Percentiles rank a stretch among this genome's conserved stretches.
Conservation (phyloP, 2,329 filamentous ascomycete genomes). For the Penicillium sclerotiorum region DNA sequence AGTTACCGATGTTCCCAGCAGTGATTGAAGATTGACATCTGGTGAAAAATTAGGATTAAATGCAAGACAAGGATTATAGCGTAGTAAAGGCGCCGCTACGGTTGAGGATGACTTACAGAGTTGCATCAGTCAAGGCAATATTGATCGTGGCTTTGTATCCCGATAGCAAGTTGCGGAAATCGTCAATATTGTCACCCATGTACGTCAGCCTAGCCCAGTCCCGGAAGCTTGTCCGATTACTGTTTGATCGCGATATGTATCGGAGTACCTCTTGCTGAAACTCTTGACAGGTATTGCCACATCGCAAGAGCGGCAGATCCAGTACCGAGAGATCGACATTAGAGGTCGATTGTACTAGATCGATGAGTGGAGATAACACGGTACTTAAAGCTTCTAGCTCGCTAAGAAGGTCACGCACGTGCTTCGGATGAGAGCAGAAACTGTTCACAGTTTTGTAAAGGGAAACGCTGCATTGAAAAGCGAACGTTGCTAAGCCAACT, state of each 20-base stretch:
- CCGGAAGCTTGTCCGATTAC: conserved; percentile 44
- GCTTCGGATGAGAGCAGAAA: conserved; percentile 41
- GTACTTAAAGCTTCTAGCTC: conserved; percentile 43
- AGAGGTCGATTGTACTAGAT: conserved; percentile 31
- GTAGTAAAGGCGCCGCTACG: neutral
- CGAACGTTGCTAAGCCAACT: conserved; percentile 39
- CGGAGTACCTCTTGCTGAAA: conserved; percentile 44
- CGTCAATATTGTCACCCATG: conserved; percentile 49
- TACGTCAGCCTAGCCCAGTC: conserved; percentile 51
- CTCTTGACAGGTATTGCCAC: conserved; percentile 47
- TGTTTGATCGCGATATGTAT: conserved; percentile 38
- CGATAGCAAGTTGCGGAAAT: conserved; percentile 44
- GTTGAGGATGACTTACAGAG: conserved; percentile 38
- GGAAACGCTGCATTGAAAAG: conserved; percentile 41
- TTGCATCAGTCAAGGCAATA: conserved; percentile 46
- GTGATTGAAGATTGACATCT: conserved; percentile 39
- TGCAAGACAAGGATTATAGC: neutral
- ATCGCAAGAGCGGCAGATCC: conserved; percentile 45
- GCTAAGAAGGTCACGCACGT: conserved; percentile 45
- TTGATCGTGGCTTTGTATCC: conserved; percentile 48
- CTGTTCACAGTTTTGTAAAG: conserved; percentile 44
- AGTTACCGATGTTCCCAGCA: conserved; percentile 27
- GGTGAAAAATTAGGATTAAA: conserved; percentile 12
- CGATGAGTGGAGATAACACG: conserved; percentile 39
- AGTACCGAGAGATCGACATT: conserved; percentile 33